These are phyloP conservation scores for Trametes elegans DNA, from an alignment of 768 basidiomycete species.

Conservation along the genomic window DNA sequence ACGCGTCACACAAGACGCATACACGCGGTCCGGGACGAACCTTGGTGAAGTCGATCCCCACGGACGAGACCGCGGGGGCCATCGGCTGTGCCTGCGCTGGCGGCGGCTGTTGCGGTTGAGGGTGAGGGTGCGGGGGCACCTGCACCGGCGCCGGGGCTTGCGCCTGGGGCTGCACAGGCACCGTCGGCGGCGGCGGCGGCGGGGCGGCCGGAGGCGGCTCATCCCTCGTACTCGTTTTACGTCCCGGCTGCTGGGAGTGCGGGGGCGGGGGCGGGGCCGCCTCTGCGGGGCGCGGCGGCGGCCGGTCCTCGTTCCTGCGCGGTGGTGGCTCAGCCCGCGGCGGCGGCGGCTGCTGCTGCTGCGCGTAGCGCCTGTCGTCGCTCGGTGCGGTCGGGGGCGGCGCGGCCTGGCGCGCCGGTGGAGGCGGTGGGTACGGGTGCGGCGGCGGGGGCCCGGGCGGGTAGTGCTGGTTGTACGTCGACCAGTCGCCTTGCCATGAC, in stretches of 20 bases:
- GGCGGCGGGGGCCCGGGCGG: conserved; percentile 17
- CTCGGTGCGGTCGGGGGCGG: conserved; percentile 2
- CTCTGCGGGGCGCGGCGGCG: conserved; percentile 13
- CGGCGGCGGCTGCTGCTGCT: too few relatives aligned
- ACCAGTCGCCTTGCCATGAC: conserved; percentile 20
- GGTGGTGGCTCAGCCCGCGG: conserved; percentile 19
- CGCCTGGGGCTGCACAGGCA: not conserved
- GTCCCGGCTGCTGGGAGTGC: not conserved
- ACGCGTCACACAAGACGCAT: not conserved
- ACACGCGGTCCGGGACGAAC: conserved; percentile 23
- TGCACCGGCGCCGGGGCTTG: conserved; percentile 32
- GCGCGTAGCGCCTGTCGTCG: conserved; percentile 20
- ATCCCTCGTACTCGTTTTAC: conserved; percentile 3
- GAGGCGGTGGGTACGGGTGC: not conserved
- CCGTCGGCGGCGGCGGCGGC: not conserved
- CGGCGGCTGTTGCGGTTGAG: not conserved
- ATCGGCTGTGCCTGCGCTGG: not conserved
- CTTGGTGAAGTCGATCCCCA: conserved; percentile 43
- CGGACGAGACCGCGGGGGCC: conserved; percentile 27
- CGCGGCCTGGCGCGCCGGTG: not conserved
- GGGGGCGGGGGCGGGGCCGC: conserved; percentile 16
- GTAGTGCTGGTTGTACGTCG: conserved; percentile 19
- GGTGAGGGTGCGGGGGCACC: conserved; percentile 29
- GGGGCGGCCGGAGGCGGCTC: not conserved
- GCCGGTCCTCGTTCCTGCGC: conserved; percentile 24